Evolutionary conservation across 1,284 basidiomycete species (phyloP).

Genomic region (Cutaneotrichosporon sp.): DNA sequence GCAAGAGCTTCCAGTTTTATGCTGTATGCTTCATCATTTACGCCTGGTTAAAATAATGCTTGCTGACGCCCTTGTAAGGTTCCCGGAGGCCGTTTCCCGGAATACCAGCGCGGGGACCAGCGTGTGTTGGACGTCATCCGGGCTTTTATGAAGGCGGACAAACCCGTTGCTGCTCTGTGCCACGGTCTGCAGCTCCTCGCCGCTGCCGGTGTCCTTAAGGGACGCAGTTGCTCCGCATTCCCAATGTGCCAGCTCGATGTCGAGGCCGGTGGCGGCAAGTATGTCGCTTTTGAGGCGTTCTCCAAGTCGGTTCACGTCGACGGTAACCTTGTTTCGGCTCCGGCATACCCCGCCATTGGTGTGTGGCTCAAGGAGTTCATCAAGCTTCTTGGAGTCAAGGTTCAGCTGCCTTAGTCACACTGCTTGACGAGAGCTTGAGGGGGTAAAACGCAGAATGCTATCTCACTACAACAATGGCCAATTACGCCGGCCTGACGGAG

Average conservation of each 20-base stretch:
- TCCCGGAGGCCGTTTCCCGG: slow-evolving; percentile 20
- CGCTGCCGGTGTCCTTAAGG: slow-evolving; percentile 18
- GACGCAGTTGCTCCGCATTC: slow-evolving; percentile 18
- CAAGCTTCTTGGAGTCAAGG: slow-evolving; percentile 15
- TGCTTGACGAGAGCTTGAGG: background rate
- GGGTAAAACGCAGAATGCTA: background rate
- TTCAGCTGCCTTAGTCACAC: slow-evolving; percentile 4
- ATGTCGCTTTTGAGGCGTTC: slow-evolving; percentile 19
- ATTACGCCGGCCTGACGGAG: too few species aligned
- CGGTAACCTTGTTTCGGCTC: slow-evolving; percentile 18
- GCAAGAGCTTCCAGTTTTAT: too few species aligned
- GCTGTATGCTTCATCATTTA: too few species aligned
- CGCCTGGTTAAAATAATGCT: too few species aligned
- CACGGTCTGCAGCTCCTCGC: slow-evolving; percentile 21
- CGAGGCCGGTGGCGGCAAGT: slow-evolving; percentile 19
- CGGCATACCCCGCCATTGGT: slow-evolving; percentile 18
- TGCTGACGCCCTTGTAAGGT: too few species aligned
- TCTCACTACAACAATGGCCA: too few species aligned
- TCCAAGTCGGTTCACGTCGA: slow-evolving; percentile 18
- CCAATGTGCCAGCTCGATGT: slow-evolving; percentile 23
- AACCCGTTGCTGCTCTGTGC: slow-evolving; percentile 18
- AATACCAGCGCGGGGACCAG: slow-evolving; percentile 18
- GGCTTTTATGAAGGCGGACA: slow-evolving; percentile 9
- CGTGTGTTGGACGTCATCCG: slow-evolving; percentile 18
- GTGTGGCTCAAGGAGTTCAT: slow-evolving; percentile 19